These are phyloP conservation scores for Acer yangbiense DNA, from an alignment of 345 rosid species.

Conservation along the genomic window DNA sequence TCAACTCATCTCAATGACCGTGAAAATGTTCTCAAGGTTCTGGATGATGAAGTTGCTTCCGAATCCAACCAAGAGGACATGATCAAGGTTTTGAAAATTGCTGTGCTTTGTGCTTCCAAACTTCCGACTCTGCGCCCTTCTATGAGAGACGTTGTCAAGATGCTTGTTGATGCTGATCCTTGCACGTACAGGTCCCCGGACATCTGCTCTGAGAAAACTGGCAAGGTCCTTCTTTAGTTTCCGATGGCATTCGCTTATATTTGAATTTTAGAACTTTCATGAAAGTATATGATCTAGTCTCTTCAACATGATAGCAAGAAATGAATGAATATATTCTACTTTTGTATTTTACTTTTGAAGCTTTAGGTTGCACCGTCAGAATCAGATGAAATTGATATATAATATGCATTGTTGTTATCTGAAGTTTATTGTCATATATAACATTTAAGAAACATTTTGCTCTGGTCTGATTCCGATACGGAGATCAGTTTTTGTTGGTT, in stretches of 20 bases:
- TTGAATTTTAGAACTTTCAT: not conserved
- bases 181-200: constrained; percentile 35
- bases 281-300: not conserved
- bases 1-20: constrained; percentile 54
- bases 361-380: not conserved
- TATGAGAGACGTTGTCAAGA: constrained; percentile 81
- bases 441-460: not conserved
- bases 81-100: constrained; percentile 71
- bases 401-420: not conserved
- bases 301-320: not conserved
- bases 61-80: constrained; percentile 50
- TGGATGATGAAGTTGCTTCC: constrained; percentile 48
- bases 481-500: not conserved
- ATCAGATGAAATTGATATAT: not conserved
- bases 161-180: constrained; percentile 76
- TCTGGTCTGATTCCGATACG: not conserved
- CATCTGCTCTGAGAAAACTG: constrained; percentile 17
- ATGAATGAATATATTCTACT: not conserved
- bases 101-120: constrained; percentile 74
- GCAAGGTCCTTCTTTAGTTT: constrained; percentile 23
- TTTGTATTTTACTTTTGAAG: not conserved
- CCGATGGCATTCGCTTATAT: not conserved
- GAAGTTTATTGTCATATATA: not conserved
- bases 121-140: constrained; percentile 74
- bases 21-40: constrained; percentile 48